Evolutionary conservation across 768 basidiomycete species (phyloP), one percentile per base, ranked within the genome.

Genomic region (Sutorius australiensis): DNA sequence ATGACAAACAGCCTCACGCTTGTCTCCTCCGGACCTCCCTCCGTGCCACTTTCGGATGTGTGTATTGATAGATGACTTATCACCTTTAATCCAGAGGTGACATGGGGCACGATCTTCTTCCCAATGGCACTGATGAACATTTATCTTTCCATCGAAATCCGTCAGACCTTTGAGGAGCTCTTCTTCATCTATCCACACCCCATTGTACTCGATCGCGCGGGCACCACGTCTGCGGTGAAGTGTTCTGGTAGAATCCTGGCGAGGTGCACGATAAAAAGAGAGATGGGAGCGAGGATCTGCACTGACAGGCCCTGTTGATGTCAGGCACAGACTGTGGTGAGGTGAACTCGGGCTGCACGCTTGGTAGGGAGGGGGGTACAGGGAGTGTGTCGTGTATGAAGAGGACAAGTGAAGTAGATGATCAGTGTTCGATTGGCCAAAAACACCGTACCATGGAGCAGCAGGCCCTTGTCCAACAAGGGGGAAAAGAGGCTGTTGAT

Each of bases 21-120:
- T 64, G 32, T 61, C 62, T 5, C 48, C 47, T 1, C 54, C 52
- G 1, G 41, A 39, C 32, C 43, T 34, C 3, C 47, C 51, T 41
- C 57, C 46, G 1, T 66, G 61, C 55, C 64, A 65, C 46, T 27
- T 55, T 17, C 49, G 63, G 28, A 60, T 59, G 12, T 65, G 63
- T 1, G 11, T 0, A 2, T 48, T 52, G 28, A 63, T 50, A 4
- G 19, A 54, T 3, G 62, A 51, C 43, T 52, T 58, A 39, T 63
- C 51, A 5, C 53, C 51, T 43, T 6, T 52, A 40, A 65, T 54
- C 59, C 56, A 65, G 5, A 58, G 49, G 43, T 36, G 44, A 37
- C 60, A 65, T 5, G 60, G 47, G 0, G 48, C 48, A 1, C 0
- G 30, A 42, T 56, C 31, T 17, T 50, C 34, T 0, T 59, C 51